Evolutionary conservation across 352 stramenopile species (phyloP), one percentile per base, ranked within the genome.

Genomic region (Pythium phragmitis): DNA sequence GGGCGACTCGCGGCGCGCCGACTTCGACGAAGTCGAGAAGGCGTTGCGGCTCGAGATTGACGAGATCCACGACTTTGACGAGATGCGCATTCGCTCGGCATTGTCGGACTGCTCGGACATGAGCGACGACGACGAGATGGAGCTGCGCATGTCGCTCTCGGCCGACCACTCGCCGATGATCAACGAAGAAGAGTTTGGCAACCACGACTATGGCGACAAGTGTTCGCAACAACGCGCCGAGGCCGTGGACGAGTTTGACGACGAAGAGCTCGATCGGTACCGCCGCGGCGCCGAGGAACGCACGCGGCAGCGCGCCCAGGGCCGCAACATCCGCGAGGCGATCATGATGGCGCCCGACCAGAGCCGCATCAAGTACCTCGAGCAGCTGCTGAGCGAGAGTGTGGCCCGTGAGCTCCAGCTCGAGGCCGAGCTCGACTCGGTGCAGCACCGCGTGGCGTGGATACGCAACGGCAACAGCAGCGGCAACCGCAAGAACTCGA

Each of bases 301-400:
- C 28, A 92, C 82, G 13, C 80, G 85, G 2, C 85, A 95, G 62
- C 87, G 87, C 14, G 78, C 81, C 3, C 86, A 93, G 62, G 85
- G 77, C 3, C 82, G 83, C 8, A 92, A 84, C 62, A 87, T 93
- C 50, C 84, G 86, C 19, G 86, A 95, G 41, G 80, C 84, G 12
- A 72, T 95, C 46, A 70, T 83, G 48, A 77, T 89, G 64, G 82
- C 82, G 6, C 84, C 86, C 0, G 85, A 93, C 56, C 80, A 92
- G 68, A 92, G 76, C 57, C 87, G 85, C 36, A 92, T 96, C 70
- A 93, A 93, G 75, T 96, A 93, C 57, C 62, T 96, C 51, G 85
- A 96, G 67, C 83, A 96, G 64, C 58, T 96, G 45, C 63, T 96
- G 21, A 89, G 77, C 30, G 85, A 96, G 56, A 94, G 85, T 57